Base-by-base conservation (phyloP, 2,329 filamentous ascomycete genomes). In the Clonostachys sp. region DNA sequence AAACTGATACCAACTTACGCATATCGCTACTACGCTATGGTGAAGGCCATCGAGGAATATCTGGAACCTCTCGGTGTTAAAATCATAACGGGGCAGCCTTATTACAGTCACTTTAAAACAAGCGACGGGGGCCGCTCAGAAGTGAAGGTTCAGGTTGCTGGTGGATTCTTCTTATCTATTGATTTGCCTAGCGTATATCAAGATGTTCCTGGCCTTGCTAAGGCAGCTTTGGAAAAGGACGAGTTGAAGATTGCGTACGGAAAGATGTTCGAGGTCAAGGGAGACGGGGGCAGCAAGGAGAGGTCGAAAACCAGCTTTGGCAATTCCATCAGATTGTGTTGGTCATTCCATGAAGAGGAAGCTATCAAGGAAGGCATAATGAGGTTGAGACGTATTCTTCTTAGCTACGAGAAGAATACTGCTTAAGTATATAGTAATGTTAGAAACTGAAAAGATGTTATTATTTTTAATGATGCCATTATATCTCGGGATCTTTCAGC, bases 101-200 rank as follows among this genome's bases (percentile, higher is more conserved):
- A 56, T 35, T 44, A 47, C 17, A 38, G 44, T 34, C 30, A 14
- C 7, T 12, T 24, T 17, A 40, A 35, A 16, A 8, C 18, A 7
- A 41, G 16, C 14, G 41, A 44, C 14, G 35, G 36, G 17, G 43
- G 44, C 20, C 16, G 17, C 2, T 13, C 13, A 10, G 10, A 36
- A 10, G 10, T 3, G 5, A 10, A n/a, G 10, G 44, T n/a, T 30
- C 44, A 38, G 6, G 63, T 48, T 0, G 83, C 83, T 3, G 83
- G 84, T 0, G 87, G 84, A 58, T 87, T 87, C 61, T 71, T 84
- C 45, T 87, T 82, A 77, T 64, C 86, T 5, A 47, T 40, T 10
- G 30, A 47, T 2, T 46, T 46, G 7, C 16, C 41, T 18, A 44
- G 45, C 16, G 20, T 6, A 65, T 66, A 6, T 61, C 86, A 17